Conservation (phyloP, 345 rosid genomes). For the Microthlaspi erraticum region DNA sequence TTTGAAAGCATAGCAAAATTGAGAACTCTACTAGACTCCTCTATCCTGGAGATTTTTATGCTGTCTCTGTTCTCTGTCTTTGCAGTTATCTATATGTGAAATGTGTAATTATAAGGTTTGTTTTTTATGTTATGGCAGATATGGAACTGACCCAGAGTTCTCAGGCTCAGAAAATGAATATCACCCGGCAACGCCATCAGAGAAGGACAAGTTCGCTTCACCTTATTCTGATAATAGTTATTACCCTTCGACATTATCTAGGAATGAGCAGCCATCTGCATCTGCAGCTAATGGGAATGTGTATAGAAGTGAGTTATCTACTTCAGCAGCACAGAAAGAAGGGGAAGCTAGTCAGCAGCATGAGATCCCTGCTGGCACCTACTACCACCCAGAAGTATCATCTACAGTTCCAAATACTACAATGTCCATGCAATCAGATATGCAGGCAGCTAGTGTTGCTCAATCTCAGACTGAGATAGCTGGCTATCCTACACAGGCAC, state of each 20-base stretch:
- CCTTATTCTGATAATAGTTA: slow-evolving; percentile 37
- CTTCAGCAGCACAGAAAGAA: slow-evolving; percentile 39
- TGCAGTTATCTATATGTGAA: slow-evolving; percentile 17
- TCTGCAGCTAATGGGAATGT: slow-evolving; percentile 34
- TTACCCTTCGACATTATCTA: slow-evolving; percentile 31
- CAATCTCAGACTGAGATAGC: slow-evolving; percentile 27
- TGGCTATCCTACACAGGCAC: slow-evolving; percentile 22
- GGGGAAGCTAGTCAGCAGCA: slow-evolving; percentile 42
- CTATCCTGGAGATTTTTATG: neutral
- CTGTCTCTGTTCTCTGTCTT: slow-evolving; percentile 8
- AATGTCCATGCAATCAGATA: slow-evolving; percentile 23
- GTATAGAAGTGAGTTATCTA: slow-evolving; percentile 35
- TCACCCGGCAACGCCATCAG: slow-evolving; percentile 30
- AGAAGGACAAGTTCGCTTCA: slow-evolving; percentile 37
- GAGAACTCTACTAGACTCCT: slow-evolving; percentile 3
- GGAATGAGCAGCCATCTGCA: slow-evolving; percentile 32
- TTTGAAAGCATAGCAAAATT: slow-evolving; percentile 1
- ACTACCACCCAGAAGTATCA: slow-evolving; percentile 28
- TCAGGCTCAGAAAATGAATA: slow-evolving; percentile 40
- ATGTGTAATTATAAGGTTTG: slow-evolving; percentile 1
- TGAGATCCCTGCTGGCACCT: slow-evolving; percentile 29
- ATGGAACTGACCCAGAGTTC: slow-evolving; percentile 40
- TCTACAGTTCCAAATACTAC: slow-evolving; percentile 25
- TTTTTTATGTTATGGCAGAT: slow-evolving; percentile 37
- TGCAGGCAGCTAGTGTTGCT: slow-evolving; percentile 29